A percentile compares a stretch with the other conserved stretches of the same genome.
Conservation (phyloP, 208 protist species). For the Crithidia thermophila region DNA sequence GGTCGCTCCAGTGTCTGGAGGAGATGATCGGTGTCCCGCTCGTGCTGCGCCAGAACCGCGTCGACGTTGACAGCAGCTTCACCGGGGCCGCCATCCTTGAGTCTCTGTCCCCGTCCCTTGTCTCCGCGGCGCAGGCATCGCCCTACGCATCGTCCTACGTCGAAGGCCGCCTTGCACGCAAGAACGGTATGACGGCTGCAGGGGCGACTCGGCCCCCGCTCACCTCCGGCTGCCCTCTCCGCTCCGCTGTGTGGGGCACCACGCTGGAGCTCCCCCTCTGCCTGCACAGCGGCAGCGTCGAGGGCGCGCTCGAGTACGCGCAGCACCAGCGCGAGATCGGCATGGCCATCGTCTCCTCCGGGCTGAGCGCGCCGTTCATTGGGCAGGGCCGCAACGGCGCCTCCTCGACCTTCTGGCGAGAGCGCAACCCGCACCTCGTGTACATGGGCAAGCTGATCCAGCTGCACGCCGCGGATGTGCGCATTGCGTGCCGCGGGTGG, state of each 20-base stretch:
- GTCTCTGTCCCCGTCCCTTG: not conserved
- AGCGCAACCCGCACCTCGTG: slow-evolving; percentile 39
- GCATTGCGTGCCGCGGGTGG: slow-evolving; percentile 53
- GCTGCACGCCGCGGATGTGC: slow-evolving; percentile 49
- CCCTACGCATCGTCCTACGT: not conserved
- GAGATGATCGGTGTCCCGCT: slow-evolving; percentile 47
- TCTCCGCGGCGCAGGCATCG: not conserved
- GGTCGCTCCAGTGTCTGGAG: slow-evolving; percentile 54
- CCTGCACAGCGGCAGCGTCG: slow-evolving; percentile 31
- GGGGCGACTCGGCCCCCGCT: slow-evolving; percentile 1
- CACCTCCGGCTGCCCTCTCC: slow-evolving; percentile 17
- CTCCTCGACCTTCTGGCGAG: slow-evolving; percentile 22
- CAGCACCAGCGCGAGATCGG: slow-evolving; percentile 48
- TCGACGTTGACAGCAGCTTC: slow-evolving; percentile 30
- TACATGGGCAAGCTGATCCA: slow-evolving; percentile 46
- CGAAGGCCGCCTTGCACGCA: not conserved
- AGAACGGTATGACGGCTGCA: not conserved
- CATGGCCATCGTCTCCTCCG: slow-evolving; percentile 29
- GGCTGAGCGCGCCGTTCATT: slow-evolving; percentile 4
- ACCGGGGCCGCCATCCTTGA: not conserved
- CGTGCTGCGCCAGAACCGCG: slow-evolving; percentile 30
- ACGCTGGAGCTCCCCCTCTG: slow-evolving; percentile 45
- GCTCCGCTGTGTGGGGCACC: slow-evolving; percentile 34
- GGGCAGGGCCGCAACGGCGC: slow-evolving; percentile 3
- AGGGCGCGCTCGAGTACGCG: slow-evolving; percentile 46